phyloP scores from a whole-genome alignment of 176 grass and related monocot species.

The Rhynchospora tenuis region DNA sequence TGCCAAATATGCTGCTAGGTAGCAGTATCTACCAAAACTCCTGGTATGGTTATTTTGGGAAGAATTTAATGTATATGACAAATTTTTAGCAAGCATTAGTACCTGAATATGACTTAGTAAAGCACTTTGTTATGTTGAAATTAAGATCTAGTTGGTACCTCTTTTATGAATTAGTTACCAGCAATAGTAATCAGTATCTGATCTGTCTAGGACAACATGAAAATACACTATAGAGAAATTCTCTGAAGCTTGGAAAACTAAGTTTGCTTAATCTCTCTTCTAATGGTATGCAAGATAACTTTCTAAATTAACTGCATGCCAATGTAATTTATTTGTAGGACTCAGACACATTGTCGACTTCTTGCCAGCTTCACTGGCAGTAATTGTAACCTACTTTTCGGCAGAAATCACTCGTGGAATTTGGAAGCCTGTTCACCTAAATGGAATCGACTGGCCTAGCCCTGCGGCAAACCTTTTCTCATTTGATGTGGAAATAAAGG shows the following conservation, averaged over 20 bases:
- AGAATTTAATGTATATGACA: background rate
- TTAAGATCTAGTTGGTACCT: background rate
- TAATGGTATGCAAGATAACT: background rate
- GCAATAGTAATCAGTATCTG: background rate
- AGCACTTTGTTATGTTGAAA: background rate
- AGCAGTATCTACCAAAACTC: background rate
- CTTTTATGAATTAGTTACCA: background rate
- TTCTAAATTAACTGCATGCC: slow-evolving; percentile 19
- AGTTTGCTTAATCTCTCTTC: background rate
- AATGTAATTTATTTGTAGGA: slow-evolving; percentile 40
- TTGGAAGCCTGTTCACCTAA: slow-evolving; percentile 48
- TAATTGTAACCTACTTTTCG: slow-evolving; percentile 41
- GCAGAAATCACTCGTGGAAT: slow-evolving; percentile 56
- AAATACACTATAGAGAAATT: background rate
- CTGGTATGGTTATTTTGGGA: background rate
- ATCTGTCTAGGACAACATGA: background rate
- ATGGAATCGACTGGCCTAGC: slow-evolving; percentile 49
- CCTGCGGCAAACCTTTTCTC: slow-evolving; percentile 39
- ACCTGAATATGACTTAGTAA: background rate
- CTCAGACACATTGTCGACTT: slow-evolving; percentile 46
- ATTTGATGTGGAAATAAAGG: slow-evolving; percentile 67
- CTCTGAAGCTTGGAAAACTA: background rate
- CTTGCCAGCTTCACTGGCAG: slow-evolving; percentile 45
- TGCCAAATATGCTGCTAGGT: background rate
- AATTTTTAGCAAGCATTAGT: background rate